Percentiles rank a stretch among this genome's conserved stretches.
Evolutionary conservation across 139 green algal genomes (phyloP).

Genomic region (Coelastrella sp.): DNA sequence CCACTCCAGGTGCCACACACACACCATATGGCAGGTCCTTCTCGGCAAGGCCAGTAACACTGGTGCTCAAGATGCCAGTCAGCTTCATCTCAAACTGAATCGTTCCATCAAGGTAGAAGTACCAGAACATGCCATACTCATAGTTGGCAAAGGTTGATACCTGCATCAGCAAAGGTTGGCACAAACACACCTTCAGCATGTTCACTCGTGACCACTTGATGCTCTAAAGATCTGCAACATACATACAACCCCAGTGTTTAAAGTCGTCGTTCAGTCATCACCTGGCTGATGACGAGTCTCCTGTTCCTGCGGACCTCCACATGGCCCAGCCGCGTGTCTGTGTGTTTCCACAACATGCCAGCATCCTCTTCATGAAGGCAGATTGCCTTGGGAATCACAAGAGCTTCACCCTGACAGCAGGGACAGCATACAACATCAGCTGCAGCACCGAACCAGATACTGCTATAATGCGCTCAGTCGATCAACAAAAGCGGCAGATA

Average conservation of each 20-base stretch:
- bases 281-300: slow-evolving; percentile 82
- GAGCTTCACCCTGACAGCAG: slow-evolving; percentile 64
- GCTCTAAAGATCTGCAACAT: no score
- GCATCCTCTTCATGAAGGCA: slow-evolving; percentile 94
- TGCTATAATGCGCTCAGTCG: not conserved
- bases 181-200: no score
- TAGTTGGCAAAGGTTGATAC: slow-evolving; percentile 45
- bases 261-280: no score
- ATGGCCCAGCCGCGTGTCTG: slow-evolving; percentile 72
- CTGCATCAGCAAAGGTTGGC: not conserved
- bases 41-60: not conserved
- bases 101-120: slow-evolving; percentile 81
- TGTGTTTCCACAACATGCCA: slow-evolving; percentile 91
- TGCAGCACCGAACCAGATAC: not conserved
- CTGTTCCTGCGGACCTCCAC: slow-evolving; percentile 67
- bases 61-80: slow-evolving; percentile 86
- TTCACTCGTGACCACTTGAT: no score
- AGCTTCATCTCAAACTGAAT: slow-evolving; percentile 90
- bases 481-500: no score
- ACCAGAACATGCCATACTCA: slow-evolving; percentile 77
- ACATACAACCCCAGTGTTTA: no score
- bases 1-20: slow-evolving; percentile 75
- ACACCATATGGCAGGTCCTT: slow-evolving; percentile 70
- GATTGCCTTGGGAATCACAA: slow-evolving; percentile 80
- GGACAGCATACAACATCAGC: no score